Evolutionary conservation across 768 basidiomycete species (phyloP).

Genomic region (Russula vinacea): DNA sequence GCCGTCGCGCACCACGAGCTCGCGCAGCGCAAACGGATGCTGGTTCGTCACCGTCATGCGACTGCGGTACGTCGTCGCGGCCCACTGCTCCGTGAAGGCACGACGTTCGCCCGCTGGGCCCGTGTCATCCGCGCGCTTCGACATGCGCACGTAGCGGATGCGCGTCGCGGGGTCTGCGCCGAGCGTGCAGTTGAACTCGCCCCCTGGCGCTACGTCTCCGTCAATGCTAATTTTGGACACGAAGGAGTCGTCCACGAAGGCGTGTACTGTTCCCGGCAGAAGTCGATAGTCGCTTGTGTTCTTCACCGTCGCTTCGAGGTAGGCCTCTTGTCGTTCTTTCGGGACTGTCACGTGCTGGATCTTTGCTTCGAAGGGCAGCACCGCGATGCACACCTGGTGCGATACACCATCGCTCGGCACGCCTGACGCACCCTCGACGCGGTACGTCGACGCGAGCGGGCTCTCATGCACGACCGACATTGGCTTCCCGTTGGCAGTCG

Average conservation of each 20-base stretch:
- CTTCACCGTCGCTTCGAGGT: conserved; percentile 45
- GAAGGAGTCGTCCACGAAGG: conserved; percentile 56
- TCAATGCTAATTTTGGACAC: conserved; percentile 51
- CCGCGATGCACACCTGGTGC: conserved; percentile 54
- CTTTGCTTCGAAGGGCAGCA: conserved; percentile 46
- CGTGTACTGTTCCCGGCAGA: conserved; percentile 51
- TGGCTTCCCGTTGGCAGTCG: conserved; percentile 35
- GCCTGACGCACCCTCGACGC: conserved; percentile 49
- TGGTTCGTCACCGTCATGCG: conserved; percentile 46
- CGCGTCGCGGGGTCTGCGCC: conserved; percentile 41
- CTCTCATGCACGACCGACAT: conserved; percentile 50
- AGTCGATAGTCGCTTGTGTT: conserved; percentile 58
- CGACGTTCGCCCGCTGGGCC: conserved; percentile 36
- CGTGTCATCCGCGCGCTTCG: conserved; percentile 36
- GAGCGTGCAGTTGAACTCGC: conserved; percentile 54
- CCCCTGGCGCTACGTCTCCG: conserved; percentile 48
- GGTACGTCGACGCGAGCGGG: conserved; percentile 50
- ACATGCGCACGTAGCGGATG: conserved; percentile 42
- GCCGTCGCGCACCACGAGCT: conserved; percentile 48
- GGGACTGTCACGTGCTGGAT: conserved; percentile 52
- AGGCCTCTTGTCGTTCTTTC: conserved; percentile 48
- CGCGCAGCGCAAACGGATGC: conserved; percentile 44
- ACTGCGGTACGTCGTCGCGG: conserved; percentile 31
- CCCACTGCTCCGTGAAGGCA: conserved; percentile 43
- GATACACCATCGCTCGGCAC: conserved; percentile 54